Conservation (phyloP, 768 basidiomycete species). For the Leccinum subtestaceum region DNA sequence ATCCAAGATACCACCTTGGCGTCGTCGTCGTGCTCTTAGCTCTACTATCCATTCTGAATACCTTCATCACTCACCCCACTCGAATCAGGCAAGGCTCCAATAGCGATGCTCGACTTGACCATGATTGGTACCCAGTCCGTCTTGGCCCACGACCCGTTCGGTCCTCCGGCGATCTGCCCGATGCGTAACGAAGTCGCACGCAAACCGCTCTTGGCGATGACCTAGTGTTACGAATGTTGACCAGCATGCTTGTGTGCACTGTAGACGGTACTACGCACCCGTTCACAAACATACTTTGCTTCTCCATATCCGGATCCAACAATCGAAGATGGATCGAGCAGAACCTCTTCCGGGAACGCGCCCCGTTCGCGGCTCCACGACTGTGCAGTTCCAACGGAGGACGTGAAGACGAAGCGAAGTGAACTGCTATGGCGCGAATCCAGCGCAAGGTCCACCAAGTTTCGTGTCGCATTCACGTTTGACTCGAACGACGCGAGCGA, state of each 20-base stretch:
- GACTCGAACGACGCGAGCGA: constrained; percentile 37
- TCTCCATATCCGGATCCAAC: constrained; percentile 37
- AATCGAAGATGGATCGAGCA: constrained; percentile 26
- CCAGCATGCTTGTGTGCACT: not conserved
- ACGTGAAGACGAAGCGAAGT: constrained; percentile 26
- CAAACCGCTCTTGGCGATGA: constrained; percentile 27
- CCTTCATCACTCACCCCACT: constrained; percentile 29
- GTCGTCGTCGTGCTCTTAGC: not conserved
- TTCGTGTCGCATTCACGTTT: constrained; percentile 32
- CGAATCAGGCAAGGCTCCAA: constrained; percentile 31
- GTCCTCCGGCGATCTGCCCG: constrained; percentile 34
- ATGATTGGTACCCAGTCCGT: constrained; percentile 36
- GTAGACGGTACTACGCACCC: constrained; percentile 26
- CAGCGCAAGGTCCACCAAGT: constrained; percentile 34
- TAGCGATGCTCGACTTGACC: constrained; percentile 30
- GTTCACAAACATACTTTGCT: constrained; percentile 37
- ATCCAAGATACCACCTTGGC: constrained; percentile 36
- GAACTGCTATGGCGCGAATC: constrained; percentile 20
- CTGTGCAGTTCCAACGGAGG: constrained; percentile 20
- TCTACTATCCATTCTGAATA: not conserved
- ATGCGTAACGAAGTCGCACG: constrained; percentile 28
- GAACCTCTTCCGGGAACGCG: constrained; percentile 32
- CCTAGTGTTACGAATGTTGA: constrained; percentile 5
- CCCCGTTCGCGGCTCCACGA: constrained; percentile 23
- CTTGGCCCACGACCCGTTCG: constrained; percentile 34